phyloP scores from a whole-genome alignment of 805 yeast genomes.

The Metschnikowia drakensbergensis region DNA sequence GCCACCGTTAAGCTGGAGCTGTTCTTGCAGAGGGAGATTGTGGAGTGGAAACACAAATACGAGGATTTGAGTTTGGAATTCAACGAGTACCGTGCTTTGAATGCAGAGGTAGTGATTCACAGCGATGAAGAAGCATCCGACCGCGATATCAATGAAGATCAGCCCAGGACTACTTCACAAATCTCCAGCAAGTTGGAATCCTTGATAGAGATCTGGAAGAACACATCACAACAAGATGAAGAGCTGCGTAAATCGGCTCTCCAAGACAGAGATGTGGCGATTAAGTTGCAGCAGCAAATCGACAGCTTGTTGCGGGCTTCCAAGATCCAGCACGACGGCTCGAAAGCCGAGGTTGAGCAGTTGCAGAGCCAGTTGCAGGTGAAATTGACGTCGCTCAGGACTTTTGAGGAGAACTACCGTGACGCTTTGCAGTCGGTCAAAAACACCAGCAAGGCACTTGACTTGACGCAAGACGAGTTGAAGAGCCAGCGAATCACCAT shows the following conservation, averaged over 20 bases:
- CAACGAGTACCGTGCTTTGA: constrained; percentile 35
- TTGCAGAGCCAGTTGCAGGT: constrained; percentile 30
- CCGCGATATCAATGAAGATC: constrained; percentile 11
- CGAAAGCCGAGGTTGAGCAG: constrained; percentile 31
- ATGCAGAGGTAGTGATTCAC: constrained; percentile 29
- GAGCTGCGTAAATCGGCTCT: constrained; percentile 7
- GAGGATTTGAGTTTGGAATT: constrained; percentile 44
- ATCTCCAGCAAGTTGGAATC: constrained; percentile 34
- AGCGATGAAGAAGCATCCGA: constrained; percentile 27
- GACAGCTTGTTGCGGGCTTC: constrained; percentile 51
- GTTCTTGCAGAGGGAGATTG: constrained; percentile 41
- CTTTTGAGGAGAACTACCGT: constrained; percentile 62
- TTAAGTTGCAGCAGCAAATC: constrained; percentile 50
- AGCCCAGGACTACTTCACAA: constrained; percentile 24
- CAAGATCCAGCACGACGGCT: constrained; percentile 37
- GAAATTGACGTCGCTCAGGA: constrained; percentile 28
- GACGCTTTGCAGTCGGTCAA: constrained; percentile 68
- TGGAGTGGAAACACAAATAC: constrained; percentile 45
- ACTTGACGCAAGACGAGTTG: constrained; percentile 68
- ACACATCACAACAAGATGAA: constrained; percentile 12
- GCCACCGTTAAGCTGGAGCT: constrained; percentile 43
- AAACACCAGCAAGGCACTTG: constrained; percentile 72
- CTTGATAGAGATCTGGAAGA: constrained; percentile 34
- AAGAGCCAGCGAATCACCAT: constrained; percentile 54
- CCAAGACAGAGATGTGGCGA: constrained; percentile 26